Base-by-base conservation (phyloP, 2,329 filamentous ascomycete genomes). In the Nannizziopsis barbatae region DNA sequence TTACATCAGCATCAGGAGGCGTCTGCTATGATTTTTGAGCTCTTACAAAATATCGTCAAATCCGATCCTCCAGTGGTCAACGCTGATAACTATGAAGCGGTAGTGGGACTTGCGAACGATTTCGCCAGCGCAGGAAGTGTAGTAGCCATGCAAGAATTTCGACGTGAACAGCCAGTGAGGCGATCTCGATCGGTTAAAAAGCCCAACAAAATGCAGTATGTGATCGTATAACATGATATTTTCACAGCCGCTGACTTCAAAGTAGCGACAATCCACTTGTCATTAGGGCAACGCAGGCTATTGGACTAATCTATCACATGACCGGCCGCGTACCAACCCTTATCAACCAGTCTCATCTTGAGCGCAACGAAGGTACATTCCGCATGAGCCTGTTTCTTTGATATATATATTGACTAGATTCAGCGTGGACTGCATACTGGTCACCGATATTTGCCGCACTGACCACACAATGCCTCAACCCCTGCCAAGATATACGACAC, bases 401-500 rank as follows among this genome's bases (percentile, higher is more conserved):
- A 6, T 31, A 22, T 5, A 35, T 31, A 52, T 62, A 57, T 58
- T 48, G 54, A 56, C 36, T 51, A 57, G 42, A 48, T 41, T n/a
- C 54, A 85, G 92, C 92, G 11, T 98, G 92, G 92, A 88, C 87
- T 44, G 87, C 92, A 7, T 98, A 98, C 65, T 98, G 92, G 92
- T 82, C 89, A 11, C 92, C 90, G 1, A 88, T 98, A 20, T 92
- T 98, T 66, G 80, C 87, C 57, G 85, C 87, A 5, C 71, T 98
- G 14, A 92, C 85, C 2, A 80, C 80, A 3, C 92, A 98, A 67
- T 95, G 89, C 66, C 86, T 86, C 47, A 98, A 96, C 62, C 88
- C 89, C 0, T 95, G 88, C 61, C 84, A 90, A 47, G 89, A 95
- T 58, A 86, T 98, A 51, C 81, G 92, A 2, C 85, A 94, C 58